A percentile compares a stretch with the other conserved stretches of the same genome.
Evolutionary conservation across 208 protist genomes (phyloP).

Genomic region (Trypanosoma lewisi): DNA sequence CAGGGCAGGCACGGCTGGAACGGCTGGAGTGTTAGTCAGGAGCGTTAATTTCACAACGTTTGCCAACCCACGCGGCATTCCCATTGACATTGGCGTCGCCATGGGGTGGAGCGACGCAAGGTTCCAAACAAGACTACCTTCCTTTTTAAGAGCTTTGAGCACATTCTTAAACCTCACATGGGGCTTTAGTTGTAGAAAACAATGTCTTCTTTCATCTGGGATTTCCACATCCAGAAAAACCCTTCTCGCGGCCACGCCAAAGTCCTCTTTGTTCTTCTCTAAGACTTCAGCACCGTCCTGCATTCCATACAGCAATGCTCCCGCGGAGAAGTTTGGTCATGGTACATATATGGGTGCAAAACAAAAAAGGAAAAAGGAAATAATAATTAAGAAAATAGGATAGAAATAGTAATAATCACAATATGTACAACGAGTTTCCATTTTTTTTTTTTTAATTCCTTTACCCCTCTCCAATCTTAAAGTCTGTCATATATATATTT

Average conservation of each 20-base stretch:
- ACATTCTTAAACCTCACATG: constrained; percentile 50
- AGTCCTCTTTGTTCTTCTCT: too few species aligned
- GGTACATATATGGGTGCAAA: too few species aligned
- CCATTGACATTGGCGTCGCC: constrained; percentile 26
- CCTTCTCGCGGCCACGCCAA: not conserved
- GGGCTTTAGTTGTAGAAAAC: constrained; percentile 48
- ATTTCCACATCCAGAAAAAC: constrained; percentile 5
- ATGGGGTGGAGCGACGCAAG: constrained; percentile 18
- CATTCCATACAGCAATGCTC: not conserved
- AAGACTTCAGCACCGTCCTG: too few species aligned
- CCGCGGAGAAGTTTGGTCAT: not conserved
- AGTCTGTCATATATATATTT: too few species aligned
- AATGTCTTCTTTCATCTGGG: constrained; percentile 22
- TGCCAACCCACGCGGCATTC: constrained; percentile 42
- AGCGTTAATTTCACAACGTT: constrained; percentile 29
- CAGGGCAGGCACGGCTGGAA: too few species aligned
- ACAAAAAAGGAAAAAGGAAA: too few species aligned
- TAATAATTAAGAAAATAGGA: too few species aligned
- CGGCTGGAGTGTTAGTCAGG: constrained; percentile 6
- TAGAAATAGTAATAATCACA: too few species aligned
- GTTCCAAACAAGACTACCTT: constrained; percentile 41
- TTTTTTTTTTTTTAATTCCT: too few species aligned
- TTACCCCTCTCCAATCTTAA: too few species aligned
- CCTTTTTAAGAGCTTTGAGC: constrained; percentile 20
- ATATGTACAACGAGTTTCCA: too few species aligned